phyloP scores from a whole-genome alignment of 495 filamentous ascomycete genomes.

The Jackrogersella minutella region DNA sequence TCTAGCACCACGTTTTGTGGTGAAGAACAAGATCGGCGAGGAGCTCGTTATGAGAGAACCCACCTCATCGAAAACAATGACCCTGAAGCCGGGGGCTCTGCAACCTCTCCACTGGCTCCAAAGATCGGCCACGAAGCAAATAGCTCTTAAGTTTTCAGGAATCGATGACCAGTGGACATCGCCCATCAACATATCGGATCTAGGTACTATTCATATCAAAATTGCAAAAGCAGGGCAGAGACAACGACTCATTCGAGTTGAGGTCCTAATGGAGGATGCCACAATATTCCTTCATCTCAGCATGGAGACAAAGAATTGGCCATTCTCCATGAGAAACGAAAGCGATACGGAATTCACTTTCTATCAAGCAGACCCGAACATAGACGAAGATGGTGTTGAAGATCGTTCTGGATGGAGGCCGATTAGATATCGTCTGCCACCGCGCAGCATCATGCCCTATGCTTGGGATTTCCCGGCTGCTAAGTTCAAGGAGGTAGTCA shows the following conservation, averaged over 20 bases:
- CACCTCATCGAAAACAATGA: conserved; percentile 79
- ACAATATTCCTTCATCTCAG: conserved; percentile 93
- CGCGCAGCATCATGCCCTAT: conserved; percentile 98
- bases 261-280: conserved; percentile 87
- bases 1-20: conserved; percentile 88
- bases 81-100: conserved; percentile 76
- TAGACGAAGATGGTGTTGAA: conserved; percentile 83
- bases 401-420: conserved; percentile 87
- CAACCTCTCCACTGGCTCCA: conserved; percentile 88
- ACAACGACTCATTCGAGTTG: conserved; percentile 85
- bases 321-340: conserved; percentile 97
- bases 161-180: conserved; percentile 98
- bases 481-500: conserved; percentile 91
- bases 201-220: conserved; percentile 92
- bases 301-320: conserved; percentile 92
- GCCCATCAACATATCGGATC: conserved; percentile 93
- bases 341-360: conserved; percentile 96
- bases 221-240: conserved; percentile 88
- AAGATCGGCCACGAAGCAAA: conserved; percentile 78
- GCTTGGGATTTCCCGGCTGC: conserved; percentile 98
- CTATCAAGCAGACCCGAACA: conserved; percentile 76
- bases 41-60: conserved; percentile 90
- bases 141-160: conserved; percentile 92
- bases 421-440: conserved; percentile 90
- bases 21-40: conserved; percentile 91